Conservation (phyloP, 192 early-diverging fungal species). For the Dissophora ornata region DNA sequence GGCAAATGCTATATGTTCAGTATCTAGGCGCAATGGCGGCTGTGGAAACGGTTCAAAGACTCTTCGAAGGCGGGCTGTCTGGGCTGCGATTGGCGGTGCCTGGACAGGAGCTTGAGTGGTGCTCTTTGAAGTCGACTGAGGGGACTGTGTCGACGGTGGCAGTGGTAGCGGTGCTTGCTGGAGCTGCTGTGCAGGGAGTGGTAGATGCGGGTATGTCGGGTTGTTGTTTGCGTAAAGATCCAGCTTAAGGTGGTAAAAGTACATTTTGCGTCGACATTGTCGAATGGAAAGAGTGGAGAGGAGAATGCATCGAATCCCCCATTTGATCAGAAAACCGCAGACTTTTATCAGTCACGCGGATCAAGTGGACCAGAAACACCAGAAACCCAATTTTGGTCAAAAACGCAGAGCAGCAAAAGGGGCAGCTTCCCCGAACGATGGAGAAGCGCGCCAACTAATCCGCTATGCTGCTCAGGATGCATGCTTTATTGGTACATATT, state of each 20-base stretch:
- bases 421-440: too few relatives aligned
- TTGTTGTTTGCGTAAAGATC: conserved; percentile 34
- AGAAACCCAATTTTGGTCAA: too few relatives aligned
- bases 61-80: conserved; percentile 3
- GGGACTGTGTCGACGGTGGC: neutral
- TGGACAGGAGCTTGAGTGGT: neutral
- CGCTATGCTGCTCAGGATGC: too few relatives aligned
- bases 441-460: too few relatives aligned
- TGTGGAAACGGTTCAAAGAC: conserved; percentile 36
- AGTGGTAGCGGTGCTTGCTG: neutral
- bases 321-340: too few relatives aligned
- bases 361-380: too few relatives aligned
- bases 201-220: neutral
- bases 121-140: too few relatives aligned
- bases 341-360: conserved; percentile 4
- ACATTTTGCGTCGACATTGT: conserved; percentile 45
- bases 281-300: neutral
- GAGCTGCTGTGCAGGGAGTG: neutral
- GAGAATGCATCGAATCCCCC: neutral
- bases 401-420: too few relatives aligned
- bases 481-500: too few relatives aligned
- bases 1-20: too few relatives aligned
- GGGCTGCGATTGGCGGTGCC: neutral
- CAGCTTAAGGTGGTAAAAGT: conserved; percentile 57
- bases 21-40: neutral